Conservation (phyloP, 2,329 filamentous ascomycete species). For the Fusarium domesticum region DNA sequence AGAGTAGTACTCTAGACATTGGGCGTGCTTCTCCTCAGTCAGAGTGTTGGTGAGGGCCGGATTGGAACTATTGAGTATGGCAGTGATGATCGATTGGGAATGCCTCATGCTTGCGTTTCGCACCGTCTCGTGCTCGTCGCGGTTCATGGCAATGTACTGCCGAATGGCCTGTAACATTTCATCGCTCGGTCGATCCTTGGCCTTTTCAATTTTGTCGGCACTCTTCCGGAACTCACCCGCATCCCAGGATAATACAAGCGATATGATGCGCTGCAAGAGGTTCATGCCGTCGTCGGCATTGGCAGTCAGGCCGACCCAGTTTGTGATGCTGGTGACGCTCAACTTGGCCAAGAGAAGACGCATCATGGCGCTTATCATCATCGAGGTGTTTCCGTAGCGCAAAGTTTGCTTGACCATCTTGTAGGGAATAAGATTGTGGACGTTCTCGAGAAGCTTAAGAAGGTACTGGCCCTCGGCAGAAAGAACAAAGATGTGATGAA, state of each 20-base stretch:
- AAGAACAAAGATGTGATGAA: slow-evolving; percentile 69
- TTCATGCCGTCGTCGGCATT: slow-evolving; percentile 78
- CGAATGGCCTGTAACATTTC: slow-evolving; percentile 61
- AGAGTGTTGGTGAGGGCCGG: slow-evolving; percentile 46
- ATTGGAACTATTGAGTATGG: slow-evolving; percentile 59
- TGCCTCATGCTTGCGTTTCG: slow-evolving; percentile 53
- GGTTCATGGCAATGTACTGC: slow-evolving; percentile 51
- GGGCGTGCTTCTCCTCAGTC: slow-evolving; percentile 58
- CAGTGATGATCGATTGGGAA: slow-evolving; percentile 59
- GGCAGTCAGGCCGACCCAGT: slow-evolving; percentile 72
- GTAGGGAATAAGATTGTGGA: slow-evolving; percentile 70
- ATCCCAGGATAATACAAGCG: slow-evolving; percentile 70
- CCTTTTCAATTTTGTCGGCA: slow-evolving; percentile 61
- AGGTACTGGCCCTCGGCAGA: slow-evolving; percentile 75
- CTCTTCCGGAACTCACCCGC: slow-evolving; percentile 65
- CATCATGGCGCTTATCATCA: slow-evolving; percentile 76
- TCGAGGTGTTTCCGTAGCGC: slow-evolving; percentile 73
- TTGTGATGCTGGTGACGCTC: slow-evolving; percentile 69
- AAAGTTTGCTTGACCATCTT: slow-evolving; percentile 69
- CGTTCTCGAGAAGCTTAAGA: slow-evolving; percentile 65
- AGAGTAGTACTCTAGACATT: slow-evolving; percentile 67
- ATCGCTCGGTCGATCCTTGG: slow-evolving; percentile 54
- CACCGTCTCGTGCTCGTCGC: slow-evolving; percentile 56
- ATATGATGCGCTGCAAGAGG: slow-evolving; percentile 72
- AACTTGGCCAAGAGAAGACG: slow-evolving; percentile 73